Evolutionary conservation across 257 asterid genomes (phyloP).

Genomic region (Rauvolfia tetraphylla): DNA sequence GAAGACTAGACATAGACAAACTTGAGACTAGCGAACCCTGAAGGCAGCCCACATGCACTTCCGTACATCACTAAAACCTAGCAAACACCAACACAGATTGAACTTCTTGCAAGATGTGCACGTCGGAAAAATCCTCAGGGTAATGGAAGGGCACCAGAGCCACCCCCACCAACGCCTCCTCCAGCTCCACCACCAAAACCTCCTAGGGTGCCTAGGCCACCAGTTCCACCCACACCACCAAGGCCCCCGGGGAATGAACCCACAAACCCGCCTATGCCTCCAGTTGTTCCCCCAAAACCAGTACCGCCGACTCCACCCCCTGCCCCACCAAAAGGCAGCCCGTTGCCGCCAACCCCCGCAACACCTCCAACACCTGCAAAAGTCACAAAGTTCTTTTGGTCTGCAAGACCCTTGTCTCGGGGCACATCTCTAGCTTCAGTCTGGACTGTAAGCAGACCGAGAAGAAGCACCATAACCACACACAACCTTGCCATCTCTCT

Average conservation of each 20-base stretch:
- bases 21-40: too few species aligned
- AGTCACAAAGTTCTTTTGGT: slow-evolving; percentile 32
- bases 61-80: neutral
- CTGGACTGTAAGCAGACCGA: slow-evolving; percentile 25
- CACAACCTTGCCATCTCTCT: slow-evolving; percentile 27
- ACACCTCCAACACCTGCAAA: slow-evolving; percentile 31
- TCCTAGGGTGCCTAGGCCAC: slow-evolving; percentile 14
- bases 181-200: slow-evolving; percentile 24
- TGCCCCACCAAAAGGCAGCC: slow-evolving; percentile 24
- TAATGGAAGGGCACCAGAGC: slow-evolving; percentile 24
- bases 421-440: slow-evolving; percentile 34
- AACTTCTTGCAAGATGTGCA: neutral
- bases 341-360: slow-evolving; percentile 23
- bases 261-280: slow-evolving; percentile 17
- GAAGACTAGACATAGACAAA: too few species aligned
- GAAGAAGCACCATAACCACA: slow-evolving; percentile 4
- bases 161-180: slow-evolving; percentile 18
- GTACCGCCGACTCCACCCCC: slow-evolving; percentile 29
- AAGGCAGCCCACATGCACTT: too few species aligned
- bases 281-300: slow-evolving; percentile 15
- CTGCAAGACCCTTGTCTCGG: slow-evolving; percentile 26
- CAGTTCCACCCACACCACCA: slow-evolving; percentile 26
- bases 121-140: slow-evolving; percentile 20
- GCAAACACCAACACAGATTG: neutral
- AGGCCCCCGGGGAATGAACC: slow-evolving; percentile 8